Conservation (phyloP, 1,284 basidiomycete genomes). For the Apiotrichum akiyoshidainum region DNA sequence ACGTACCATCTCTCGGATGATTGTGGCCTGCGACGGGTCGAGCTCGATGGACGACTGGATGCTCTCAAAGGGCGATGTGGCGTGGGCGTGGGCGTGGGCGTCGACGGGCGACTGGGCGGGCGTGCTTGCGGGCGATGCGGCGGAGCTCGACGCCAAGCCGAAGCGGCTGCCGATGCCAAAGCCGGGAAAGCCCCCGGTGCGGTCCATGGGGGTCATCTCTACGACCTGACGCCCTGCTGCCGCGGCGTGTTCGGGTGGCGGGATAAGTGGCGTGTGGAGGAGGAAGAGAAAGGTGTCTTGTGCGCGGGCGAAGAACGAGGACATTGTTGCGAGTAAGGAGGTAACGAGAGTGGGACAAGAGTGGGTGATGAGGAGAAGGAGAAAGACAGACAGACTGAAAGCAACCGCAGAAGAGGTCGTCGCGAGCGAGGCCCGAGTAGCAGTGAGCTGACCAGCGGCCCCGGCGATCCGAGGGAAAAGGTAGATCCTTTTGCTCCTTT, state of each 20-base stretch:
- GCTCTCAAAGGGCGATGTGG: background rate
- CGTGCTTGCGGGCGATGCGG: conserved; percentile 6
- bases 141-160: conserved; percentile 30
- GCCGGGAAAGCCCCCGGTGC: too few species aligned
- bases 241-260: conserved; percentile 26
- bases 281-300: conserved; percentile 37
- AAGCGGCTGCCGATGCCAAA: background rate
- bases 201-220: too few species aligned
- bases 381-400: too few species aligned
- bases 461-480: too few species aligned
- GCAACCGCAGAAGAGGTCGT: background rate
- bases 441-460: too few species aligned
- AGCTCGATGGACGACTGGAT: conserved; percentile 4
- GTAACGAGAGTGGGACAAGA: conserved; percentile 3
- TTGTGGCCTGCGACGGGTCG: background rate
- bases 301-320: conserved; percentile 31
- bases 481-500: too few species aligned
- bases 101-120: too few species aligned
- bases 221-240: background rate
- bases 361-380: background rate
- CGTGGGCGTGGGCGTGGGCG: background rate
- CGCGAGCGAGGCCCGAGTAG: too few species aligned
- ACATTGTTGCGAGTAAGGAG: background rate
- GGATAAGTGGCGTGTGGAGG: conserved; percentile 42
- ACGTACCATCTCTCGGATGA: conserved; percentile 5